Conservation (phyloP, 1,284 basidiomycete species). For the Fomitopsis palustris region DNA sequence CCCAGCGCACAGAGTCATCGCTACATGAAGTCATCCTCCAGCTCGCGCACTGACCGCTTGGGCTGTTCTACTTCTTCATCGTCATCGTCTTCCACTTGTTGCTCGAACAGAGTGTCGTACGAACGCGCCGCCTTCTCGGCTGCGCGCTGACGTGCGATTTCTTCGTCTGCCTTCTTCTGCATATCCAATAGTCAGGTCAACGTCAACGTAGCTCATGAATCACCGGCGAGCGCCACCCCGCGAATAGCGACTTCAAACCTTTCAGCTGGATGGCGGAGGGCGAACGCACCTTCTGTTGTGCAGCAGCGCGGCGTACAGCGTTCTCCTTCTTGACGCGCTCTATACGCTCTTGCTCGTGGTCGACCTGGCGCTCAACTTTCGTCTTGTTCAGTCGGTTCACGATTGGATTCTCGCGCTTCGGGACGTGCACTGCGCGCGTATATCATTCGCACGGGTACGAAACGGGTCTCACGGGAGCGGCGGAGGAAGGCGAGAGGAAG, state of each 20-base stretch:
- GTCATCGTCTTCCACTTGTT: constrained; percentile 42
- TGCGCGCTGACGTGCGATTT: constrained; percentile 62
- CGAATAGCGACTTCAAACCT: not conserved
- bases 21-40: constrained; percentile 54
- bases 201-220: not conserved
- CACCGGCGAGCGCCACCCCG: not conserved
- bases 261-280: not conserved
- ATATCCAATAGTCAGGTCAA: not conserved
- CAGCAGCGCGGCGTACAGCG: constrained; percentile 61
- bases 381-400: constrained; percentile 97
- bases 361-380: constrained; percentile 79
- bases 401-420: constrained; percentile 82
- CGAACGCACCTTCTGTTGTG: constrained; percentile 53
- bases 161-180: constrained; percentile 71
- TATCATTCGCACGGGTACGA: not conserved
- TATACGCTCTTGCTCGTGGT: constrained; percentile 86
- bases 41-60: constrained; percentile 55
- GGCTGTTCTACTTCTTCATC: constrained; percentile 31
- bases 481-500: not conserved
- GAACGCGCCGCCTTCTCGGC: constrained; percentile 77
- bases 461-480: not conserved
- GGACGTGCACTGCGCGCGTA: constrained; percentile 58
- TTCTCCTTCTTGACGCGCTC: constrained; percentile 81
- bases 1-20: not conserved
- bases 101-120: constrained; percentile 65